phyloP scores from a whole-genome alignment of 768 basidiomycete species.

The Hebeloma cylindrosporum region DNA sequence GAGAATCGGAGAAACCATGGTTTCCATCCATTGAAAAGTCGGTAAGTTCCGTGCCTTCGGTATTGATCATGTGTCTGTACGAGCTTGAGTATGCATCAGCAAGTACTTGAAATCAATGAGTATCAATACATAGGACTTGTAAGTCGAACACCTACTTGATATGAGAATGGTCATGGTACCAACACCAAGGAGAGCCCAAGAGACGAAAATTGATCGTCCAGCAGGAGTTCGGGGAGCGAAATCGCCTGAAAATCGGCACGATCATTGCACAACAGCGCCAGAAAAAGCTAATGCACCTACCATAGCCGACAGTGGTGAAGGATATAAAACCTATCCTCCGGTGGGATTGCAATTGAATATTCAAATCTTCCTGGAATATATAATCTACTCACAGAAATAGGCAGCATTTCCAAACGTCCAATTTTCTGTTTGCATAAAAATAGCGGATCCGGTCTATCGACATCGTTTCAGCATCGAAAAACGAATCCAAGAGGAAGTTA shows the following conservation, averaged over 20 bases:
- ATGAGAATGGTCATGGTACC: constrained; percentile 75
- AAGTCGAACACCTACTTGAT: constrained; percentile 48
- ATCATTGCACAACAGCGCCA: too few relatives aligned
- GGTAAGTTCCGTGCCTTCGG: constrained; percentile 21
- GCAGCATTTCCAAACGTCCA: constrained; percentile 65
- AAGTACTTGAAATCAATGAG: constrained; percentile 11
- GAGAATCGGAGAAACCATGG: constrained; percentile 5
- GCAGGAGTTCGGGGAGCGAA: constrained; percentile 58
- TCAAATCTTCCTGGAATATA: background rate
- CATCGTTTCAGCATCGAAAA: background rate
- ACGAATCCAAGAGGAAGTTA: constrained; percentile 16
- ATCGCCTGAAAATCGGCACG: constrained; percentile 46
- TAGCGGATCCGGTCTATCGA: constrained; percentile 59
- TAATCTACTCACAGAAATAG: constrained; percentile 63
- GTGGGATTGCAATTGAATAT: background rate
- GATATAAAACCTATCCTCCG: constrained; percentile 70
- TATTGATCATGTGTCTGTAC: constrained; percentile 59
- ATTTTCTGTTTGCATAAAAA: constrained; percentile 67
- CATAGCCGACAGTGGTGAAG: constrained; percentile 76
- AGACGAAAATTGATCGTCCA: constrained; percentile 74
- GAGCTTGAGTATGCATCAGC: constrained; percentile 64
- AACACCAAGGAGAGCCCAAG: constrained; percentile 77
- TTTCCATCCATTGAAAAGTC: background rate
- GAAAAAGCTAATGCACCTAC: constrained; percentile 20
- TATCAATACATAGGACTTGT: background rate